These are phyloP conservation scores for Pestalotiopsis sp. DNA, from an alignment of 2,329 filamentous ascomycete species.

Conservation along the genomic window DNA sequence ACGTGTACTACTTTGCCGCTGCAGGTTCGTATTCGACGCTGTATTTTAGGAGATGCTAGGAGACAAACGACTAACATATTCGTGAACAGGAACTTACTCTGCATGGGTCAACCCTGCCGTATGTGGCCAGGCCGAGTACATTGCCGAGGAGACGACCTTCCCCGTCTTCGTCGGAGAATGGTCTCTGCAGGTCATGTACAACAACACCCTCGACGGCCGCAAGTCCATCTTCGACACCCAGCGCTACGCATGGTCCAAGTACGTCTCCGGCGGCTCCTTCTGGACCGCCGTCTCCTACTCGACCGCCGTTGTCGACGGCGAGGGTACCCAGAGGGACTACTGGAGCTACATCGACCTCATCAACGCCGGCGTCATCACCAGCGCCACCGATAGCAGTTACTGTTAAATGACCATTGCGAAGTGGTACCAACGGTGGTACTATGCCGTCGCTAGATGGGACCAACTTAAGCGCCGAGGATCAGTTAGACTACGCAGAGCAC, in stretches of 20 bases:
- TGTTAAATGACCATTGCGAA: neutral
- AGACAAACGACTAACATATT: too few species aligned
- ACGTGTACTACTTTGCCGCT: slow-evolving; percentile 30
- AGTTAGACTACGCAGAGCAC: neutral
- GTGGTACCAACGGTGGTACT: neutral
- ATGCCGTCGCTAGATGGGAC: neutral
- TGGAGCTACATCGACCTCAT: slow-evolving; percentile 15
- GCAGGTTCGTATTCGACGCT: too few species aligned
- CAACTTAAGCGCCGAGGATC: neutral
- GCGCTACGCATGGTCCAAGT: slow-evolving; percentile 34
- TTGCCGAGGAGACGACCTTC: slow-evolving; percentile 24
- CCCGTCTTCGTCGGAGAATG: slow-evolving; percentile 38
- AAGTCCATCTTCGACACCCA: slow-evolving; percentile 35
- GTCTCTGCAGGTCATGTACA: slow-evolving; percentile 32
- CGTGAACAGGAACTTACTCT: neutral
- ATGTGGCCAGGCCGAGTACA: slow-evolving; percentile 5
- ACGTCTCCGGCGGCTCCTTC: slow-evolving; percentile 31
- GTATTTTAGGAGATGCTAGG: too few species aligned
- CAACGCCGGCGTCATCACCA: slow-evolving; percentile 10
- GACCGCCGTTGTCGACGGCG: slow-evolving; percentile 15
- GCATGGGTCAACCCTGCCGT: neutral
- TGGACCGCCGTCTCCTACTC: slow-evolving; percentile 28
- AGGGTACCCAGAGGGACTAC: slow-evolving; percentile 18
- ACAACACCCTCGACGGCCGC: slow-evolving; percentile 33
- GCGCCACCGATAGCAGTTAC: slow-evolving; percentile 7